Evolutionary conservation across 148 eudicot genomes (phyloP).

Genomic region (Bassia scoparia): DNA sequence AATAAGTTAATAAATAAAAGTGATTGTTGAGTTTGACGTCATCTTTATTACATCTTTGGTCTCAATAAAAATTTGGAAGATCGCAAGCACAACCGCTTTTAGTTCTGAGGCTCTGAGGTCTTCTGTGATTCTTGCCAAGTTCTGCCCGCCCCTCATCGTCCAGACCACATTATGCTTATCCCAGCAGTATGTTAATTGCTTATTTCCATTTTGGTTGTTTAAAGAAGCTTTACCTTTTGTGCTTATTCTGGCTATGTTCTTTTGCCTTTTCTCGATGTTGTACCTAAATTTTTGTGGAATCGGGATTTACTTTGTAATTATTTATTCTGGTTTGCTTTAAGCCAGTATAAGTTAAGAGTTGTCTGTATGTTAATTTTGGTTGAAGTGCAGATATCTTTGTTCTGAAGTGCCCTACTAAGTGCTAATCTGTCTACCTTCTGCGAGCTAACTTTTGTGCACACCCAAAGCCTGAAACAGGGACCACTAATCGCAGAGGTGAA

Average conservation of each 20-base stretch:
- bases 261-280: not conserved
- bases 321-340: no score
- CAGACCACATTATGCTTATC: constrained; percentile 80
- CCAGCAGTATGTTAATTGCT: constrained; percentile 61
- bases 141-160: constrained; percentile 80
- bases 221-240: constrained; percentile 1
- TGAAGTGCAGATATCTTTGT: not conserved
- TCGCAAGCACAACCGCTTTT: constrained; percentile 69
- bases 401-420: not conserved
- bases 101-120: constrained; percentile 84
- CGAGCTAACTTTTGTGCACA: not conserved
- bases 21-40: not conserved
- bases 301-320: no score
- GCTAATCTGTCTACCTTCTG: constrained; percentile 5
- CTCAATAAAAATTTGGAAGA: constrained; percentile 91
- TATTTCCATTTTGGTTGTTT: not conserved
- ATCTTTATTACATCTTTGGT: not conserved
- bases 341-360: no score
- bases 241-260: not conserved
- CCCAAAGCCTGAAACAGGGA: constrained; percentile 44
- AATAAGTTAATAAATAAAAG: no score
- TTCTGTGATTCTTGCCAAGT: constrained; percentile 82
- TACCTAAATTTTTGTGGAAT: not conserved
- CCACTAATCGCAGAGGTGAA: constrained; percentile 88
- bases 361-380: no score